Conservation (phyloP, 441 rosid genomes). For the Hura crepitans region DNA sequence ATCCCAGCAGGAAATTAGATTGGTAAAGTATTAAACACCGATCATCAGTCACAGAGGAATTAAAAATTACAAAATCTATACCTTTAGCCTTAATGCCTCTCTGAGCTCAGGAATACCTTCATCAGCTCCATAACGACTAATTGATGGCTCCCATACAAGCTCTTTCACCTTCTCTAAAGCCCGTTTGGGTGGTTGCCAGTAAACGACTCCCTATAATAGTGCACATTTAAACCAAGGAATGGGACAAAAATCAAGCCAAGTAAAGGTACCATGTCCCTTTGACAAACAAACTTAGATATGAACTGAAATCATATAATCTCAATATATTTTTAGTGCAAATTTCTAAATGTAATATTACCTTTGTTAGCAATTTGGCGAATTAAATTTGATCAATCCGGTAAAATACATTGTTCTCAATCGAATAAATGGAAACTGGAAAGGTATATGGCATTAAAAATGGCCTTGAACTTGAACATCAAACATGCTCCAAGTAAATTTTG, state of each 20-base stretch:
- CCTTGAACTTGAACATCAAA: background rate
- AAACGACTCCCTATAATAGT: slow-evolving; percentile 72
- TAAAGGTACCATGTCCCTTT: background rate
- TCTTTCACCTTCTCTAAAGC: slow-evolving; percentile 81
- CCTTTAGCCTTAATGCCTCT: slow-evolving; percentile 67
- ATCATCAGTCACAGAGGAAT: slow-evolving; percentile 15
- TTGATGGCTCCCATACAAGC: slow-evolving; percentile 65
- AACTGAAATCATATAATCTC: background rate
- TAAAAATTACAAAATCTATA: slow-evolving; percentile 20
- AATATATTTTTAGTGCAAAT: background rate
- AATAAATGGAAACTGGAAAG: background rate
- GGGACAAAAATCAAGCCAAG: background rate
- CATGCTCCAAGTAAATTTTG: background rate
- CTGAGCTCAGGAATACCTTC: slow-evolving; percentile 85
- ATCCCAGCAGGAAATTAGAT: background rate
- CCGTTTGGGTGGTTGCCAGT: slow-evolving; percentile 88
- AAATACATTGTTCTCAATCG: background rate
- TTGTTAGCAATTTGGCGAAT: slow-evolving; percentile 9
- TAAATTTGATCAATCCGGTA: background rate
- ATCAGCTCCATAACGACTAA: slow-evolving; percentile 88
- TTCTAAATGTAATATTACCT: background rate
- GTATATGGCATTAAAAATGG: background rate
- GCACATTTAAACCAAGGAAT: slow-evolving; percentile 19
- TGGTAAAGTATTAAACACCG: background rate
- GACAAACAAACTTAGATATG: slow-evolving; percentile 5